Percentiles rank a stretch among this genome's conserved stretches.
Conservation (phyloP, 2,329 filamentous ascomycete genomes). For the Trichoderma simmonsii region DNA sequence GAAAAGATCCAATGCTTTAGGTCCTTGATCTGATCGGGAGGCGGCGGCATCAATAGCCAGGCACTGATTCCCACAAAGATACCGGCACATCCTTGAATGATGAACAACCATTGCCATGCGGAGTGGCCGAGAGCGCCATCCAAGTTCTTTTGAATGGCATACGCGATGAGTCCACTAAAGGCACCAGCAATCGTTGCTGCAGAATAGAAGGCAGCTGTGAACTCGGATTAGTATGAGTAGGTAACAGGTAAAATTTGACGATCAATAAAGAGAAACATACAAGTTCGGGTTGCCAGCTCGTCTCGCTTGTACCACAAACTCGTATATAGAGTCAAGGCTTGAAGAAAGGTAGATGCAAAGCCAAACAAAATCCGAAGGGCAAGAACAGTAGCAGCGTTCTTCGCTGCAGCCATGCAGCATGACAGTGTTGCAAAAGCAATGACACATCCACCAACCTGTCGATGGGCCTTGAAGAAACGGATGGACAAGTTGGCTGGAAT, state of each 20-base stretch:
- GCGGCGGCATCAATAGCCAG: not conserved
- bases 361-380: not conserved
- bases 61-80: not conserved
- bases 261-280: not conserved
- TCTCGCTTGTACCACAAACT: conserved; percentile 5
- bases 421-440: conserved; percentile 10
- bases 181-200: not conserved
- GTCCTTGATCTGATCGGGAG: not conserved
- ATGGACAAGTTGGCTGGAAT: not conserved
- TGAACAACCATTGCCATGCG: conserved; percentile 5
- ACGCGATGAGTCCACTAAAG: not conserved
- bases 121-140: not conserved
- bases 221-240: not conserved
- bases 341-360: not conserved
- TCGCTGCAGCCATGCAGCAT: not conserved
- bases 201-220: not conserved
- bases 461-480: not conserved
- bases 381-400: not conserved
- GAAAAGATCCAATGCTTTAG: not conserved
- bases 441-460: not conserved
- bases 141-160: not conserved
- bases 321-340: not conserved
- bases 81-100: conserved; percentile 1
- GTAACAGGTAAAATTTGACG: not conserved
- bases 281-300: not conserved